These are phyloP conservation scores for Fusarium sp. DNA, from an alignment of 2,329 filamentous ascomycete species.

Conservation along the genomic window DNA sequence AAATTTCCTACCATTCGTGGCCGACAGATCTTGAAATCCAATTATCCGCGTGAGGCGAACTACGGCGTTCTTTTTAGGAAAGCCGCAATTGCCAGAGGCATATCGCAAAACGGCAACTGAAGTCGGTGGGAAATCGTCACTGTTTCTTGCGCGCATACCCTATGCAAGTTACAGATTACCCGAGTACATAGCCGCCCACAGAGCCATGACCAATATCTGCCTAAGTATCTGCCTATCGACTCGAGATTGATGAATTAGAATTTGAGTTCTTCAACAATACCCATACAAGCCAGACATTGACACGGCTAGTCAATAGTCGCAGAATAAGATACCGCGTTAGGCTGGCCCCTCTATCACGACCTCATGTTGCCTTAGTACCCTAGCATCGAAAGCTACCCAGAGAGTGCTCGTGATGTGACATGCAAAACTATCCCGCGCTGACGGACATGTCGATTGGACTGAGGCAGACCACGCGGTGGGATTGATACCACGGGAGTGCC, in stretches of 20 bases:
- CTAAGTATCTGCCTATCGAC: constrained; percentile 14
- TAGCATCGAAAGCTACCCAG: constrained; percentile 24
- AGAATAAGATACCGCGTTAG: constrained; percentile 37
- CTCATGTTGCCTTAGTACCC: constrained; percentile 16
- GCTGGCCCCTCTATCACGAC: constrained; percentile 25
- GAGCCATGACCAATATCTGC: constrained; percentile 16
- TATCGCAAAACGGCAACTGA: constrained; percentile 9
- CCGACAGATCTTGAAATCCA: constrained; percentile 17
- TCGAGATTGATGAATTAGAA: constrained; percentile 1
- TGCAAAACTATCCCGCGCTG: constrained; percentile 40
- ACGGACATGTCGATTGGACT: constrained; percentile 27
- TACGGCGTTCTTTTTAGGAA: constrained; percentile 3
- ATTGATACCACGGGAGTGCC: constrained; percentile 48
- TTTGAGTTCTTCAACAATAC: constrained; percentile 14
- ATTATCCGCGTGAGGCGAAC: constrained; percentile 34
- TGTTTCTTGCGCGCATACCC: constrained; percentile 17
- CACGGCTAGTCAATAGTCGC: constrained; percentile 33
- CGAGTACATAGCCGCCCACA: constrained; percentile 20
- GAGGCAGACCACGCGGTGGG: constrained; percentile 37
- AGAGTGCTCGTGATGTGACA: constrained; percentile 30
- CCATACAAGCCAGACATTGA: constrained; percentile 24
- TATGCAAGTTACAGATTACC: constrained; percentile 18
- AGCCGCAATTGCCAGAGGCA: constrained; percentile 1
- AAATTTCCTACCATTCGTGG: constrained; percentile 4
- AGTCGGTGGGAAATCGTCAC: neutral